Evolutionary conservation across 306 rosid genomes (phyloP), one percentile per base, ranked within the genome.

Genomic region (Chamaecrista fasciculata): DNA sequence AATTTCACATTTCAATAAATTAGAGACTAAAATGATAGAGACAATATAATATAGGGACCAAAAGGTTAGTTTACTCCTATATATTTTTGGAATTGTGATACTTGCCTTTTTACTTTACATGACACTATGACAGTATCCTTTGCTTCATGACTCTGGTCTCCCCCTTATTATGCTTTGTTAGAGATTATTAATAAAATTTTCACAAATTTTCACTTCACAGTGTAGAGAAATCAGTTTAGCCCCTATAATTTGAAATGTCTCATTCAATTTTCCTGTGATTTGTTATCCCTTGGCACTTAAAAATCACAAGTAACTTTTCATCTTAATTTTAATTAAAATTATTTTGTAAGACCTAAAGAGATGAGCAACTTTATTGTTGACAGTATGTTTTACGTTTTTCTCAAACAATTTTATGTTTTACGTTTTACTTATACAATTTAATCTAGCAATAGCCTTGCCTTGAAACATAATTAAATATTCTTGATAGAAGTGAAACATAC

Each of bases 71-170:
- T n/a, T n/a, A n/a, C n/a, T n/a, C n/a, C n/a, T n/a, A n/a, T n/a
- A n/a, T n/a, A n/a, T n/a, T n/a, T 72, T 58, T 6, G 24, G 14
- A 44, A 81, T 56, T 65, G 65, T 65, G 28, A 43, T 18, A 21
- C 55, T n/a, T 20, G 59, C 73, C 47, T 33, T 67, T 43, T 44
- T 31, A 26, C 72, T 46, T 31, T 71, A 20, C 31, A 25, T 53
- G 1, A 2, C 19, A 6, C n/a, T n/a, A n/a, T 21, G 4, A 75
- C 36, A 72, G 23, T 75, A 33, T 68, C n/a, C 48, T 23, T n/a
- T 69, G 37, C 18, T 55, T 62, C 29, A 21, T 25, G 65, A 28
- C 66, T 56, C 59, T 11, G 29, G 29, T 57, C 21, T 62, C 47
- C 11, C 46, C 6, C 37, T 36, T 33, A n/a, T 28, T 28, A 56